These are phyloP conservation scores for Adansonia gregorii DNA, from an alignment of 441 rosid species.

Conservation along the genomic window DNA sequence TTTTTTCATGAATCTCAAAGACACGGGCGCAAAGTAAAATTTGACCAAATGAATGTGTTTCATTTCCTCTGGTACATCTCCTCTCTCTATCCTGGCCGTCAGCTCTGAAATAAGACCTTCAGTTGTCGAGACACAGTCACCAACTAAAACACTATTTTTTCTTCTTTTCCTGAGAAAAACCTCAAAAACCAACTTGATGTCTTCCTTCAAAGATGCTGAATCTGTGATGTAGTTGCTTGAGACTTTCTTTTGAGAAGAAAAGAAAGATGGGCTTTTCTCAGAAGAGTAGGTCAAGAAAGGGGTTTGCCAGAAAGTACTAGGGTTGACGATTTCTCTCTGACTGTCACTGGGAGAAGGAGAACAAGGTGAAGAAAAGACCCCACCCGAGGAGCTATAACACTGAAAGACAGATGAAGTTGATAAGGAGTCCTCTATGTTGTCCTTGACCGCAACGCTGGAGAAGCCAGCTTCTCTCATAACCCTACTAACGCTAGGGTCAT, in stretches of 20 bases:
- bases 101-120: slow-evolving; percentile 65
- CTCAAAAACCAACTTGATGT: slow-evolving; percentile 67
- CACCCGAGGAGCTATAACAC: slow-evolving; percentile 48
- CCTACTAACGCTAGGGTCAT: slow-evolving; percentile 91
- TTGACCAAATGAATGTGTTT: slow-evolving; percentile 61
- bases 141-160: slow-evolving; percentile 72
- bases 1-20: slow-evolving; percentile 67
- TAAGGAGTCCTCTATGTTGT: slow-evolving; percentile 70
- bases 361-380: slow-evolving; percentile 78
- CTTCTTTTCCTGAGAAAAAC: slow-evolving; percentile 66
- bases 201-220: slow-evolving; percentile 54
- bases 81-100: slow-evolving; percentile 60
- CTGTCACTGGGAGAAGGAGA: slow-evolving; percentile 64
- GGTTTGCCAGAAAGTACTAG: slow-evolving; percentile 57
- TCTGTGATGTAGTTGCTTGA: slow-evolving; percentile 38
- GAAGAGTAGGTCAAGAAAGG: slow-evolving; percentile 56
- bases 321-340: slow-evolving; percentile 40
- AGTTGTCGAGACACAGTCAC: slow-evolving; percentile 56
- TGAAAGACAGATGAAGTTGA: slow-evolving; percentile 71
- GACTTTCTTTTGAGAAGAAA: slow-evolving; percentile 49
- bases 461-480: slow-evolving; percentile 96
- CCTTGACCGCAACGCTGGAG: slow-evolving; percentile 76
- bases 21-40: slow-evolving; percentile 67
- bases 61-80: slow-evolving; percentile 71
- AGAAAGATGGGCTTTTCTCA: slow-evolving; percentile 55